Evolutionary conservation across 2,329 filamentous ascomycete genomes (phyloP), one percentile per base, ranked within the genome.

Genomic region (Colletotrichum spaethianum): DNA sequence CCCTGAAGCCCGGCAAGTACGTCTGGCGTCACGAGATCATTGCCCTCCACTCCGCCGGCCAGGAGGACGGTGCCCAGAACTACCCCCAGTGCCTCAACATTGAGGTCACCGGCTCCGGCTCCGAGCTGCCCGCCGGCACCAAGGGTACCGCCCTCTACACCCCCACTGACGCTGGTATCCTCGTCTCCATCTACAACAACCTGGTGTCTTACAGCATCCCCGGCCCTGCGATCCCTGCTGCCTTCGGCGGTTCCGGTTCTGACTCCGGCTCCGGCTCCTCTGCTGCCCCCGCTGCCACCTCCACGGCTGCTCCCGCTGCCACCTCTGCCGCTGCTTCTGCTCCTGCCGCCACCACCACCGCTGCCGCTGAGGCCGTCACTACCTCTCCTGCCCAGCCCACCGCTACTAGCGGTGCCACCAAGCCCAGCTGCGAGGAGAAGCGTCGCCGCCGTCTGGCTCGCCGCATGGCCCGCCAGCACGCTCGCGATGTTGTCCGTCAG

Each of bases 21-120:
- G 85, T 89, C 67, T 82, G 88, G 57, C 85, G 88, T 67, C 86
- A 88, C 78, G 88, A 90, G 80, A 87, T 89, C 77, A 86, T 89
- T 64, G 87, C 84, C 26, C 84, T 89, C 26, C 88, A 89, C 82
- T 82, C 82, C 38, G 87, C 83, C 18, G 83, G 80, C 4, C 75
- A 78, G 48, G 64, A 60, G 63, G 77, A 81, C 20, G 83, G 83
- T 66, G 86, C 86, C 2, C 86, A 88, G 78, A 80, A 82, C 67
- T 88, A 88, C 77, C 86, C 86, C n/a, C 85, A 87, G 81, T 88
- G 86, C 76, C 80, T 87, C 71, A 87, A 87, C 76, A 77, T 87
- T 52, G 80, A 84, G 76, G 81, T 88, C 60, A 83, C 80, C 57
- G 86, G 86, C 50, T 78, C 80, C 56, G 82, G 83, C 33, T 74